Base-by-base conservation (phyloP, 257 asterid species). In the Solanum ossicruentum region DNA sequence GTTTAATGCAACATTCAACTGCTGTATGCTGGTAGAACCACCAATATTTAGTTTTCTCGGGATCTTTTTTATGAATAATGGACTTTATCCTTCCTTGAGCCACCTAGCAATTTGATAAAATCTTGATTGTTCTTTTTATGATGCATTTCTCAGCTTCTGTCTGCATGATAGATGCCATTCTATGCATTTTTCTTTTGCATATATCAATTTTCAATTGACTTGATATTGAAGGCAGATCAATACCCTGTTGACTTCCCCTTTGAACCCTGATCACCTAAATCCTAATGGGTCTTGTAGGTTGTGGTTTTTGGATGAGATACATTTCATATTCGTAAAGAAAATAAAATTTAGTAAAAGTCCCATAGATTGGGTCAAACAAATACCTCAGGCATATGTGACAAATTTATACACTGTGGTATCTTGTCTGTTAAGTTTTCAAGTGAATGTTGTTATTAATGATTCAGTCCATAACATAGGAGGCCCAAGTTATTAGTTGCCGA, bases 401-500 rank as follows among this genome's bases (percentile, higher is more conserved):
- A 47, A 75, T 75, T 49, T 13, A 47, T 21, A 47, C 61, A 5
- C 63, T 51, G 47, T 21, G 5, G 6, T 23, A 16, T 52, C 45
- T 69, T 69, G 47, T 52, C 16, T 77, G 51, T 51, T 77, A 77
- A 15, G 61, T 85, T 55, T 85, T 21, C 57, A 47, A 80, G 52
- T 55, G 63, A 56, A 75, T 51, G 21, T n/a, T 43, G 75, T 69
- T 61, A 73, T 58, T 77, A 84, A 21, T 73, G 66, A 84, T 77
- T 77, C 61, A 15, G 49, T 65, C 85, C 65, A 88, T 84, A 47
- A 51, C 89, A 17, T 82, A 96, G 98, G 99, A 93, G 85, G 99
- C 99, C 81, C 94, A 94, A 70, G 96, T 93, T 87, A 95, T 96
- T 83, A 97, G 98, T 61, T 93, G 97, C 84, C 90, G 91, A 73